phyloP scores from a whole-genome alignment of 2,329 filamentous ascomycete species.

The Corniculantispora saksenae region DNA sequence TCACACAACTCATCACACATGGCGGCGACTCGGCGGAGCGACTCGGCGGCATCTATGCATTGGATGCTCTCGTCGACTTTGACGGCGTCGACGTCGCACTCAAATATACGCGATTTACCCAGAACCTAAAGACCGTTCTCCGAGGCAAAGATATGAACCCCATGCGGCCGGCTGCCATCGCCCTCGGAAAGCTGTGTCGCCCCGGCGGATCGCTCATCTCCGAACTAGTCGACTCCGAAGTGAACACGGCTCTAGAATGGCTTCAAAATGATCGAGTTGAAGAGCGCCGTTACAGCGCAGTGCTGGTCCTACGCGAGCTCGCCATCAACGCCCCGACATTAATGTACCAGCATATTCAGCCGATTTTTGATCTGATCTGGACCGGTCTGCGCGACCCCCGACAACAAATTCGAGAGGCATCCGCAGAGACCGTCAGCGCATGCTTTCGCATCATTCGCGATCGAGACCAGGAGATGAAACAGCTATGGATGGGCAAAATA shows the following conservation, averaged over 20 bases:
- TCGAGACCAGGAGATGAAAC: slow-evolving; percentile 83
- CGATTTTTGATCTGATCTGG: slow-evolving; percentile 96
- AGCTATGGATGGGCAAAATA: slow-evolving; percentile 86
- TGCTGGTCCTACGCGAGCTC: slow-evolving; percentile 86
- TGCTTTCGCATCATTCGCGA: slow-evolving; percentile 96
- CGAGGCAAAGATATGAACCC: slow-evolving; percentile 88
- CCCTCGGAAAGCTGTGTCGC: slow-evolving; percentile 85
- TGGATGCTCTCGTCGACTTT: slow-evolving; percentile 93
- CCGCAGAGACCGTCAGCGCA: slow-evolving; percentile 88
- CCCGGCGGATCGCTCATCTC: slow-evolving; percentile 93
- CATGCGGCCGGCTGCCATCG: slow-evolving; percentile 86
- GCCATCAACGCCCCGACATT: slow-evolving; percentile 91
- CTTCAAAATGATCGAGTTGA: slow-evolving; percentile 93
- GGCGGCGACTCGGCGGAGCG: slow-evolving; percentile 85
- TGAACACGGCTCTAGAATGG: slow-evolving; percentile 95
- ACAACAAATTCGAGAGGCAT: slow-evolving; percentile 87
- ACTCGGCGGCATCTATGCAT: slow-evolving; percentile 86
- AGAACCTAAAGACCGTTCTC: slow-evolving; percentile 83
- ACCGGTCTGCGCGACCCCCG: slow-evolving; percentile 87
- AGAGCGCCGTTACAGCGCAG: slow-evolving; percentile 88
- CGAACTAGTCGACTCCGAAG: slow-evolving; percentile 93
- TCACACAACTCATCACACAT: slow-evolving; percentile 72
- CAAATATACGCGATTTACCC: slow-evolving; percentile 93
- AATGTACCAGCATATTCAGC: slow-evolving; percentile 92
- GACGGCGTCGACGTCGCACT: slow-evolving; percentile 90